These are phyloP conservation scores for Fraxinus nigra DNA, from an alignment of 305 asterid genomes.

Conservation along the genomic window DNA sequence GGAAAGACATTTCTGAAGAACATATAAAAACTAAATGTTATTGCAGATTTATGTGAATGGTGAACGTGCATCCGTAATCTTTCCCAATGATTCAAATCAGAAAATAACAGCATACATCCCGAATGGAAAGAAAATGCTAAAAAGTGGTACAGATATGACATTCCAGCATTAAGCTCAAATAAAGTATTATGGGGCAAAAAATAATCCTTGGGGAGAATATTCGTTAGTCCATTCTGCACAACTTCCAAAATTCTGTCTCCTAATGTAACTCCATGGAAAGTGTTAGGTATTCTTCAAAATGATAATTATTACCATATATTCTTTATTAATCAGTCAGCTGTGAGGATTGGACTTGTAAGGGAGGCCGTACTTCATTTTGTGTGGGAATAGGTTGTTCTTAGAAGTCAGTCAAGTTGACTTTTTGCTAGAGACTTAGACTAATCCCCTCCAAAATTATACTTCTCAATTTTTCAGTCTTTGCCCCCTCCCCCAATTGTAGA, in stretches of 20 bases:
- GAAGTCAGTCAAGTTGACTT: not conserved
- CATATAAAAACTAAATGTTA: not conserved
- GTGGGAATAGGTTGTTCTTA: not conserved
- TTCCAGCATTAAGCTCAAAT: not conserved
- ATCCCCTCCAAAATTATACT: not conserved
- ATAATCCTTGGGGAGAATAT: not conserved
- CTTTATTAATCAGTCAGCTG: not conserved
- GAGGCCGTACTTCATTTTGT: not conserved
- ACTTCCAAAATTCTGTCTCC: not conserved
- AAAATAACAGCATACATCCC: not conserved
- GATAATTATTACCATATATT: not conserved
- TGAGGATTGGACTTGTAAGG: not conserved
- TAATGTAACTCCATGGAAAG: not conserved
- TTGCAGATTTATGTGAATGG: not conserved
- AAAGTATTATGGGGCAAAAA: not conserved
- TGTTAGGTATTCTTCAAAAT: not conserved
- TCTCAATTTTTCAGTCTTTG: not conserved
- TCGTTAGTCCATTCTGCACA: not conserved
- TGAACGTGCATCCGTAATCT: not conserved
- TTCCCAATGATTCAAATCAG: not conserved
- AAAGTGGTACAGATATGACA: not conserved
- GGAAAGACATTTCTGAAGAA: not conserved
- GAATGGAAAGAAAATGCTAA: not conserved
- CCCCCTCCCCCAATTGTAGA: not conserved
- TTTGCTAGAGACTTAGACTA: not conserved